phyloP scores from a whole-genome alignment of 2,329 filamentous ascomycete species.

The Sporothrix variecibatus region DNA sequence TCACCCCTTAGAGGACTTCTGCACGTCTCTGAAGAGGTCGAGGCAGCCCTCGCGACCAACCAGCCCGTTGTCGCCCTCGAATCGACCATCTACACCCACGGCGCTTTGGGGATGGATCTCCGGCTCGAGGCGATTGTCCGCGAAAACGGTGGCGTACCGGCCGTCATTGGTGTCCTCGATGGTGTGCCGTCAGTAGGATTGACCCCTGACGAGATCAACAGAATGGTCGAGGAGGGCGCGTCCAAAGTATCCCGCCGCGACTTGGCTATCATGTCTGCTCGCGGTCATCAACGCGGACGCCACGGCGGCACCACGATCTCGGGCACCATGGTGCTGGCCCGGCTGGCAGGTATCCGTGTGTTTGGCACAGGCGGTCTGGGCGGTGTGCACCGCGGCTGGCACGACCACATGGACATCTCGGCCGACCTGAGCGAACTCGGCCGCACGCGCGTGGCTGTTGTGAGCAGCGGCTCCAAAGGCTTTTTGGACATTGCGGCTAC shows the following conservation, averaged over 20 bases:
- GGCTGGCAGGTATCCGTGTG: constrained; percentile 82
- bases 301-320: constrained; percentile 93
- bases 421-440: constrained; percentile 94
- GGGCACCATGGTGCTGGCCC: constrained; percentile 87
- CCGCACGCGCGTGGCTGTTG: constrained; percentile 81
- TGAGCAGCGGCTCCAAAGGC: constrained; percentile 91
- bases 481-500: constrained; percentile 92
- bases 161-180: constrained; percentile 85
- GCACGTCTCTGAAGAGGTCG: constrained; percentile 78
- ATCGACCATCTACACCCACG: constrained; percentile 96
- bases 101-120: constrained; percentile 71
- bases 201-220: constrained; percentile 67
- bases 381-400: constrained; percentile 87
- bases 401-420: constrained; percentile 87
- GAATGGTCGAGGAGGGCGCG: constrained; percentile 71
- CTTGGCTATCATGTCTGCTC: constrained; percentile 74
- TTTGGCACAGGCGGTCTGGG: constrained; percentile 95
- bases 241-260: constrained; percentile 87
- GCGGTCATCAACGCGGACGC: constrained; percentile 57
- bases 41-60: constrained; percentile 70
- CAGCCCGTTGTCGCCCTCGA: constrained; percentile 90
- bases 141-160: constrained; percentile 77
- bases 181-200: constrained; percentile 83
- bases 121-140: constrained; percentile 81
- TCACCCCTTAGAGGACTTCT: constrained; percentile 39